A percentile compares a stretch with the other conserved stretches of the same genome.
Conservation (phyloP, 139 green algal species). For the Ettlia oleoabundans region DNA sequence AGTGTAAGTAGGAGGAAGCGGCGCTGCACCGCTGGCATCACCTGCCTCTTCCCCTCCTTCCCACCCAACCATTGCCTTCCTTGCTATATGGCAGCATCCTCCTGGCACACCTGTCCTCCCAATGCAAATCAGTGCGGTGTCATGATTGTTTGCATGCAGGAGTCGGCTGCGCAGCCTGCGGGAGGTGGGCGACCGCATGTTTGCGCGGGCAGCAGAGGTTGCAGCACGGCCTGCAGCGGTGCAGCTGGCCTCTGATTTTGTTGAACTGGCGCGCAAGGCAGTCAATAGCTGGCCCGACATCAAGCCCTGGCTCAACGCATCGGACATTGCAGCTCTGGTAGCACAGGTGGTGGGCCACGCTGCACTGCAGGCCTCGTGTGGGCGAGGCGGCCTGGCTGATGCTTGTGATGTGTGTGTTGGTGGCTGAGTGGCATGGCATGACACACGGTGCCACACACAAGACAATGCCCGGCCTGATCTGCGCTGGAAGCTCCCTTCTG, state of each 20-base stretch:
- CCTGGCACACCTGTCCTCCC: neutral
- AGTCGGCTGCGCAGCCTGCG: constrained; percentile 61
- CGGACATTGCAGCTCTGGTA: constrained; percentile 59
- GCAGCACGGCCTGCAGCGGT: constrained; percentile 55
- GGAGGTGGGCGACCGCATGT: constrained; percentile 60
- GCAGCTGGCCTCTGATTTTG: constrained; percentile 48
- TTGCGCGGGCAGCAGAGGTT: constrained; percentile 53
- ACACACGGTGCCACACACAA: no score
- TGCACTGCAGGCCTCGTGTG: neutral
- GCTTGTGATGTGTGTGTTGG: no score
- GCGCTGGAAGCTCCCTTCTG: no score
- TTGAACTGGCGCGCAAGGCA: constrained; percentile 57
- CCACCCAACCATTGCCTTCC: neutral
- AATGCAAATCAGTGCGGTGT: neutral
- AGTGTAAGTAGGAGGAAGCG: no score
- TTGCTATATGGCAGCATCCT: neutral
- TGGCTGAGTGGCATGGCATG: no score
- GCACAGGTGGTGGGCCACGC: constrained; percentile 55
- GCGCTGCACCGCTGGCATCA: no score
- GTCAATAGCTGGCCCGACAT: constrained; percentile 68
- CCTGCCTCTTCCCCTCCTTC: no score
- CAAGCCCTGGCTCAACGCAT: constrained; percentile 89
- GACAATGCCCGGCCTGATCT: no score
- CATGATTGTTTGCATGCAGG: neutral
- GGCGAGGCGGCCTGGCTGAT: neutral